Percentiles rank a stretch among this genome's conserved stretches.
Evolutionary conservation across 768 basidiomycete species (phyloP).

Genomic region (Lentinula sp.): DNA sequence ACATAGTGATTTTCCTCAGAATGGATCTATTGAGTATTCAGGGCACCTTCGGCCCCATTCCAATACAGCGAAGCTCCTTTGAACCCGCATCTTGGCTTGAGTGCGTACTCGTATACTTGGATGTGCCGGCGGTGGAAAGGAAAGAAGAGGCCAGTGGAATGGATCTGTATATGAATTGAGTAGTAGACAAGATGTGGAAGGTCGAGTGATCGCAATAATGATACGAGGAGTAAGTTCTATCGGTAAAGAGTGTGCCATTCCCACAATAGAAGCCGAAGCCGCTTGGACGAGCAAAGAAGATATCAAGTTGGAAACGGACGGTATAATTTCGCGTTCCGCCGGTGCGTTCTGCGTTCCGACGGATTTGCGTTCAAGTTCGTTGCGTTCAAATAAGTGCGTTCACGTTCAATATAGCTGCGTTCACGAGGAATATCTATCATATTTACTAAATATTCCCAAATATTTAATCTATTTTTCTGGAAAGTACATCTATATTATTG

Average conservation of each 20-base stretch:
- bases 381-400: too few relatives aligned
- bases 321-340: too few relatives aligned
- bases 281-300: too few relatives aligned
- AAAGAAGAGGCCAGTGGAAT: constrained; percentile 16
- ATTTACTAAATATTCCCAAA: too few relatives aligned
- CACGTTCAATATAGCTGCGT: too few relatives aligned
- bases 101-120: constrained; percentile 10
- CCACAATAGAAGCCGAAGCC: constrained; percentile 6
- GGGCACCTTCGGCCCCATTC: constrained; percentile 17
- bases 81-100: constrained; percentile 13
- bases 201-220: background rate
- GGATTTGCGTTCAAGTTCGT: too few relatives aligned
- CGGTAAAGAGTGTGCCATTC: constrained; percentile 12
- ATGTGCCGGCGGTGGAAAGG: constrained; percentile 19
- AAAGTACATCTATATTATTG: too few relatives aligned
- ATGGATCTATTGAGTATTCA: background rate
- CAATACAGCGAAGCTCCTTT: constrained; percentile 16
- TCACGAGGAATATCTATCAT: too few relatives aligned
- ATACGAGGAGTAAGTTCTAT: too few relatives aligned
- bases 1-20: constrained; percentile 3
- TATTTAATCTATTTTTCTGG: too few relatives aligned
- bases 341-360: too few relatives aligned
- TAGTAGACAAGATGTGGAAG: background rate
- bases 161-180: constrained; percentile 8
- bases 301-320: constrained; percentile 4